Evolutionary conservation across 805 yeast species (phyloP), one percentile per base, ranked within the genome.

Genomic region (Yarrowia osloensis): DNA sequence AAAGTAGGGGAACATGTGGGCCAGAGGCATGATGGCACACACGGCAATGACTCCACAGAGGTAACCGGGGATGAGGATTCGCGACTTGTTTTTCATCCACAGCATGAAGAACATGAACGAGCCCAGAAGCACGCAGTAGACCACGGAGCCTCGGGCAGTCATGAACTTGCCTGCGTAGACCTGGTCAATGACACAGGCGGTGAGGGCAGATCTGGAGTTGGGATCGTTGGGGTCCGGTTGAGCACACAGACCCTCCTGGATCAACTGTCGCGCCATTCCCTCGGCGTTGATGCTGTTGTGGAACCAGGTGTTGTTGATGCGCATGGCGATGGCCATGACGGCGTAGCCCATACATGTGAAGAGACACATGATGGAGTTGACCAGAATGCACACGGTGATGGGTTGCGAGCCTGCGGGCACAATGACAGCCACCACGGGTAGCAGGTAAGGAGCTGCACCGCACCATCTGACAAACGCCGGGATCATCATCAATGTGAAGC

Each of bases 21-120:
- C 66, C 21, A 44, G 24, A 21, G 66, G 29, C 66, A 61, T 61
- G 21, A 44, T 13, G 1, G 54, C 66, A 2, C 33, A 19, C 19
- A 44, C 42, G 4, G 54, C 54, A 44, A 61, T 61, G 29, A 61
- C 66, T 29, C 66, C 66, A 61, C 66, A 61, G 33, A 61, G 31
- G 33, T 61, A 61, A 4, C 66, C 66, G 12, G 66, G 66, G n/a
- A 61, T 44, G 33, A 61, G 54, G 9, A 61, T 44, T 44, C 66
- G 54, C 7, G 66, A 61, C 54, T 44, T 61, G 24, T 46, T 61
- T 33, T 61, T 61, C 54, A 61, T 44, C 66, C 66, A 44, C 33
- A 61, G 42, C 42, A 61, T 31, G 47, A 61, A 61, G 33, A 61
- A 44, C 66, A 61, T 61, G 42, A 61, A 61, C 5, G 54, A 17